phyloP scores from a whole-genome alignment of 208 protist species.

The Naegleria fowleri region DNA sequence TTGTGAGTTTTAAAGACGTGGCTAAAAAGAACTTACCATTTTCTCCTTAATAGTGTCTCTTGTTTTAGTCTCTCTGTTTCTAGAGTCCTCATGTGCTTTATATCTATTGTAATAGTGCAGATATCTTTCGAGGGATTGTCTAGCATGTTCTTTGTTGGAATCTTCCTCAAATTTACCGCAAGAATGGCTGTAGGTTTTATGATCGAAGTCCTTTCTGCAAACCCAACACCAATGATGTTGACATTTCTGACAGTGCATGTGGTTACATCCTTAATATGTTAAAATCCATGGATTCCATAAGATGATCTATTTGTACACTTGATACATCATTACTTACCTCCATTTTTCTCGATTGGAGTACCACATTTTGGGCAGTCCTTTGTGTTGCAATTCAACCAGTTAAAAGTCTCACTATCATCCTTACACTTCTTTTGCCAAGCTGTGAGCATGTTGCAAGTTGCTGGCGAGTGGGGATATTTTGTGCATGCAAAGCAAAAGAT shows the following conservation, averaged over 20 bases:
- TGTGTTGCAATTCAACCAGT: conserved; percentile 56
- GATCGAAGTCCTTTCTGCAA: not conserved
- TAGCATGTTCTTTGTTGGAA: not conserved
- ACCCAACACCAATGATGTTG: not conserved
- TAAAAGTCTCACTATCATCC: conserved; percentile 53
- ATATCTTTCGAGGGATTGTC: conserved; percentile 33
- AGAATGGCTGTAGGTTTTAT: not conserved
- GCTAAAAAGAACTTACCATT: not conserved
- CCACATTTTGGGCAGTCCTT: conserved; percentile 67
- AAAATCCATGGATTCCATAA: too few relatives aligned
- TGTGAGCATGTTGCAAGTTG: conserved; percentile 51
- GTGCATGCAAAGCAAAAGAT: conserved; percentile 58
- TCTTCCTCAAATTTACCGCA: not conserved
- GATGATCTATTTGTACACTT: too few relatives aligned
- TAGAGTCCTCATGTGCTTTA: conserved; percentile 38
- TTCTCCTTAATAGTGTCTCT: not conserved
- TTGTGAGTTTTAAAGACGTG: not conserved
- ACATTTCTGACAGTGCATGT: not conserved
- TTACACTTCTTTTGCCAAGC: conserved; percentile 52
- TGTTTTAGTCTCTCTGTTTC: conserved; percentile 27
- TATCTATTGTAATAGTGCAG: conserved; percentile 41
- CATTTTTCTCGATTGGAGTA: conserved; percentile 74
- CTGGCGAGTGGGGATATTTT: conserved; percentile 47
- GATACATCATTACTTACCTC: conserved; percentile 55
- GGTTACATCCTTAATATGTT: conserved; percentile 22